Conservation (phyloP, 2,329 filamentous ascomycete species). For the Aspergillaceae sp. region DNA sequence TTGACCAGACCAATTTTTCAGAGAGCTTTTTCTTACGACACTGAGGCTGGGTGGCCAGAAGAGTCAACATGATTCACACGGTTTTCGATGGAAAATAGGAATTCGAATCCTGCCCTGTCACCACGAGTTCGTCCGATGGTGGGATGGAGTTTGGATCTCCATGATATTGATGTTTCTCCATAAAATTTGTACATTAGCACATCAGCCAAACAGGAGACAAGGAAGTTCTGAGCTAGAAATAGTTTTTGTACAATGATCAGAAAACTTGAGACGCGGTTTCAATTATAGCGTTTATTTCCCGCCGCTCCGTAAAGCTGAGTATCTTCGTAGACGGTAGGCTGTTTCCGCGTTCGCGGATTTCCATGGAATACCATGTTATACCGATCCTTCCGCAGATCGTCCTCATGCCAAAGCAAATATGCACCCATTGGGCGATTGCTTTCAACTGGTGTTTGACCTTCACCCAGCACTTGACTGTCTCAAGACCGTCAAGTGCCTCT, state of each 20-base stretch:
- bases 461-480: conserved; percentile 9
- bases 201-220: no score
- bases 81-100: conserved; percentile 1
- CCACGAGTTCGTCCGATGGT: no score
- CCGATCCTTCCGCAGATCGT: conserved; percentile 12
- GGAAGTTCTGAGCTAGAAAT: no score
- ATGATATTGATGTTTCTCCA: no score
- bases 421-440: conserved; percentile 13
- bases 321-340: no score
- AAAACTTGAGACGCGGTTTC: no score
- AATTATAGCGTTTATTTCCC: no score
- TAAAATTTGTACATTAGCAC: no score
- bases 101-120: neutral
- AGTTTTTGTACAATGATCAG: no score
- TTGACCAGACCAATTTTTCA: conserved; percentile 2
- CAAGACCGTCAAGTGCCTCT: conserved; percentile 8
- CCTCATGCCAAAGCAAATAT: conserved; percentile 13
- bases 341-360: conserved; percentile 9
- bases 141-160: no score
- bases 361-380: conserved; percentile 14
- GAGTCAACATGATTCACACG: neutral
- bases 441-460: conserved; percentile 13
- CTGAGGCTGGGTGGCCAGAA: neutral
- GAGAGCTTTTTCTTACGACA: neutral
- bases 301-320: no score